A percentile compares a stretch with the other conserved stretches of the same genome.
Conservation (phyloP, 768 basidiomycete species). For the Candolleomyces eurysporus region DNA sequence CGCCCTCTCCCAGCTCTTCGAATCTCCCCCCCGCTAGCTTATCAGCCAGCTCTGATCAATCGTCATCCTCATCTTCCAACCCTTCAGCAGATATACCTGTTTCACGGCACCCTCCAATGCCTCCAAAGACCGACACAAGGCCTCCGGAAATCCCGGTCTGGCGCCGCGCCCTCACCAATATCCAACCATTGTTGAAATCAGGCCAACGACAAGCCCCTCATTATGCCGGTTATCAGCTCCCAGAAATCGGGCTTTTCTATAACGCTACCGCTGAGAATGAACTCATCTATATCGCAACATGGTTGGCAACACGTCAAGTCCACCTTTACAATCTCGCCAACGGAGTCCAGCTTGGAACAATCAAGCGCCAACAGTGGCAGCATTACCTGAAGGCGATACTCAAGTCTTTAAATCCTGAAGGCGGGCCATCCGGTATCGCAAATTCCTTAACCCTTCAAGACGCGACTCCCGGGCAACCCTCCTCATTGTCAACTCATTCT, state of each 20-base stretch:
- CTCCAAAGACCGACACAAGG: background rate
- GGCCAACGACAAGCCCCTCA: background rate
- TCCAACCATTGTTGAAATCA: background rate
- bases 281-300: background rate
- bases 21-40: too few relatives aligned
- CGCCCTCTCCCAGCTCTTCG: too few relatives aligned
- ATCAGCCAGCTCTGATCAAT: too few relatives aligned
- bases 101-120: too few relatives aligned
- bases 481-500: background rate
- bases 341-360: background rate
- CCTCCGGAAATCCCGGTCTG: background rate
- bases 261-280: background rate
- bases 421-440: too few relatives aligned
- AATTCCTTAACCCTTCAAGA: background rate
- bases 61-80: too few relatives aligned
- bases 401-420: background rate
- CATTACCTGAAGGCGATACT: background rate
- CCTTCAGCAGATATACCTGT: too few relatives aligned
- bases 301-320: background rate
- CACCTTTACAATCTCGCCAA: background rate
- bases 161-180: background rate
- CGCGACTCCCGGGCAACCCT: background rate
- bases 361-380: background rate
- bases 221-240: background rate
- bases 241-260: background rate